phyloP scores from a whole-genome alignment of 805 yeast species.

The Lachancea sp. region DNA sequence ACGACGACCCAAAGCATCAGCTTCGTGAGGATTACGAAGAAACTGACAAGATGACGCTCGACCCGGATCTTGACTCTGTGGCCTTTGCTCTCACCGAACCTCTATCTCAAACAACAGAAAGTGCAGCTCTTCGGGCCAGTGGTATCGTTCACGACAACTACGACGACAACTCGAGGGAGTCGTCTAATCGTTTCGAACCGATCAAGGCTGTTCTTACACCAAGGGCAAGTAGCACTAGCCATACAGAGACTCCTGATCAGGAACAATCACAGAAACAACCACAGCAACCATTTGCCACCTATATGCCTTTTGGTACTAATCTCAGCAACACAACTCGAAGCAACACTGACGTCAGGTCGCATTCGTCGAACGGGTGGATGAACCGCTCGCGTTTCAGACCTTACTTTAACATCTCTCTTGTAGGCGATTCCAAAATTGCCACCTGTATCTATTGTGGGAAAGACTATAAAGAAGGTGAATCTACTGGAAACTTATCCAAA shows the following conservation, averaged over 20 bases:
- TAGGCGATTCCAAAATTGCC: conserved; percentile 5
- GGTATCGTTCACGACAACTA: conserved; percentile 5
- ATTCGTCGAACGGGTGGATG: conserved; percentile 8
- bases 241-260: background rate
- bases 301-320: background rate
- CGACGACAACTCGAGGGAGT: conserved; percentile 3
- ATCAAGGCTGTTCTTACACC: background rate
- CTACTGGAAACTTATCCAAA: conserved; percentile 10
- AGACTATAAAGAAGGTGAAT: conserved; percentile 10
- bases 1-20: background rate
- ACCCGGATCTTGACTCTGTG: conserved; percentile 2
- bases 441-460: conserved; percentile 11
- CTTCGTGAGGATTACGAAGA: background rate
- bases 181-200: conserved; percentile 5
- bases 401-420: conserved; percentile 6
- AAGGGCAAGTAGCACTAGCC: background rate
- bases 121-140: conserved; percentile 1
- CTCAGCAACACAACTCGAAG: background rate
- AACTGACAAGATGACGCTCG: background rate
- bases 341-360: background rate
- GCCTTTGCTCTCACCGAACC: background rate
- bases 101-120: background rate
- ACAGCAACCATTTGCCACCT: background rate
- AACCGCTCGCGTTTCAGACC: conserved; percentile 7
- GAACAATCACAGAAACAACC: background rate